Evolutionary conservation across 2,329 filamentous ascomycete species (phyloP).

Genomic region (Gyromitra esculenta): DNA sequence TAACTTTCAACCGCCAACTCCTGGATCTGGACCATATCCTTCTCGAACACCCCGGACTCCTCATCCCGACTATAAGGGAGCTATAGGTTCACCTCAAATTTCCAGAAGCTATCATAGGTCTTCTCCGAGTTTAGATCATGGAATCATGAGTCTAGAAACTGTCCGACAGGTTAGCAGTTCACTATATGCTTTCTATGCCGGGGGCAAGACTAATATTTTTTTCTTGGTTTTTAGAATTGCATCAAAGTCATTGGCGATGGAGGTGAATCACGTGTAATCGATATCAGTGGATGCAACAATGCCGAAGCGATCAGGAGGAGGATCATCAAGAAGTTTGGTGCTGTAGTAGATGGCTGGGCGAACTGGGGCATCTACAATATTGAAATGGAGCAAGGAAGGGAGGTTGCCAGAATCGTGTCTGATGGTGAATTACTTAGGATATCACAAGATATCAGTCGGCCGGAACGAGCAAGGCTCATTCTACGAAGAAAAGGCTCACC

Average conservation of each 20-base stretch:
- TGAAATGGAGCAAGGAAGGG: conserved; percentile 76
- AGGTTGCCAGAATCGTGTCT: conserved; percentile 53
- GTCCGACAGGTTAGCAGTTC: conserved; percentile 56
- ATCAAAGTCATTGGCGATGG: conserved; percentile 67
- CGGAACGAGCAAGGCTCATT: conserved; percentile 90
- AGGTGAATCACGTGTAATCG: conserved; percentile 91
- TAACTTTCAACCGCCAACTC: conserved; percentile 46
- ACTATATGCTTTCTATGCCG: conserved; percentile 27
- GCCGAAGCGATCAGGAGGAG: conserved; percentile 92
- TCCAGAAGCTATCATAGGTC: conserved; percentile 43
- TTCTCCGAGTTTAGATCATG: conserved; percentile 56
- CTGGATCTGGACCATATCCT: conserved; percentile 46
- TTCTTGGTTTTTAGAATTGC: conserved; percentile 55
- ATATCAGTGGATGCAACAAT: conserved; percentile 88
- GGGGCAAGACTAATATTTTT: conserved; percentile 30
- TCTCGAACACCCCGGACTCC: conserved; percentile 53
- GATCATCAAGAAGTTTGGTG: conserved; percentile 84
- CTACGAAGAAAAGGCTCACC: conserved; percentile 88
- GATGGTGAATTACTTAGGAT: conserved; percentile 91
- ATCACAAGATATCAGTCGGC: conserved; percentile 83
- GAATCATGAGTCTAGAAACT: conserved; percentile 57
- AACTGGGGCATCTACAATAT: conserved; percentile 98
- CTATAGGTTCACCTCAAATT: conserved; percentile 42
- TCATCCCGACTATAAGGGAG: conserved; percentile 41
- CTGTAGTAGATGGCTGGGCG: conserved; percentile 88